Base-by-base conservation (phyloP, 441 rosid species). In the Mallotus repandus region DNA sequence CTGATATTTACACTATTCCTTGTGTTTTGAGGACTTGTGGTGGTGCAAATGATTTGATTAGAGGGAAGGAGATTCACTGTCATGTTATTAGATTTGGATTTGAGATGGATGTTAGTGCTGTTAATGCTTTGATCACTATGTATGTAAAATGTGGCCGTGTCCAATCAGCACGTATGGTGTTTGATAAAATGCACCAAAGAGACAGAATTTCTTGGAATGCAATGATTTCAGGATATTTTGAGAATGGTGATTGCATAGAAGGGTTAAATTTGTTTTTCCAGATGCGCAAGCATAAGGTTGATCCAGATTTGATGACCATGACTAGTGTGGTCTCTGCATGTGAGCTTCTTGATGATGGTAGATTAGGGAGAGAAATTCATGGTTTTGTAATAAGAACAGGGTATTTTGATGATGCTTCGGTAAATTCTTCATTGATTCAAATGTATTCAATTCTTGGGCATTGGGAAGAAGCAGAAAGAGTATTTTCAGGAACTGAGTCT, bases 11-110 rank as follows among this genome's bases (percentile, higher is more conserved):
- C 81, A 95, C 98, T 7, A 90, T 93, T 69, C 97, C 98, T 58
- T 89, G 93, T 76, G 89, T 93, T 68, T 84, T 95, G 87, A 91
- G 97, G 78, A 91, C 91, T 72, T 95, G 98, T 74, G 96, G 90
- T 15, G 96, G 89, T 15, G 81, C 91, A 38, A 88, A 81, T n/a
- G 91, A 91, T 78, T 72, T 87, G 45, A 83, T 71, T 19, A 84
- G 91, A 73, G 96, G 95, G 41, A 90, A 76, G 79, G 98, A 91
- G 86, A 86, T 91, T 82, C 98, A 95, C 80, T 87, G 76, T 78
- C 98, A 90, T 79, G 93, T 90, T 64, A 57, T 91, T 69, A 83
- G 97, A 63, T 86, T 82, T 7, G 97, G 93, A 25, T 91, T 85
- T 55, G 92, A 90, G 59, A 70, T 82, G 59, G 89, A 91, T 79